phyloP scores from a whole-genome alignment of 768 basidiomycete genomes.

The Cyclocybe cylindracea region DNA sequence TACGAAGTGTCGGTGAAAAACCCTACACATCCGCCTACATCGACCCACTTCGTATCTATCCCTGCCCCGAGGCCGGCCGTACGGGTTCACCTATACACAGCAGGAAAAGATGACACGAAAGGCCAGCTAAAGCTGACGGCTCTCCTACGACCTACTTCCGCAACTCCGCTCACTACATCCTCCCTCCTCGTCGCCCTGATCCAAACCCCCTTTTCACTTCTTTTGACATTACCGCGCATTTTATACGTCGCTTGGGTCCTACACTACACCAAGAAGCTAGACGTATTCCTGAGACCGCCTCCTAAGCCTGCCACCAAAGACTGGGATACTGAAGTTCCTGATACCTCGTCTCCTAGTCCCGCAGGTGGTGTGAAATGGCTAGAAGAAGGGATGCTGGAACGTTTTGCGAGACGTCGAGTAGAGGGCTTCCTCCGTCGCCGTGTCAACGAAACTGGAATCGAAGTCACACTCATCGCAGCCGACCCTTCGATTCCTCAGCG shows the following conservation, averaged over 20 bases:
- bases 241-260: conserved; percentile 59
- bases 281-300: conserved; percentile 62
- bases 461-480: conserved; percentile 40
- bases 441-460: conserved; percentile 31
- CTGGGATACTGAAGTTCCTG: conserved; percentile 22
- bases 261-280: conserved; percentile 59
- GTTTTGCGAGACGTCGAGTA: conserved; percentile 30
- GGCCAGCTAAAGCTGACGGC: conserved; percentile 57
- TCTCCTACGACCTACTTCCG: conserved; percentile 35
- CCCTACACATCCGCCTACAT: conserved; percentile 42
- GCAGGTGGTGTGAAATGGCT: conserved; percentile 39
- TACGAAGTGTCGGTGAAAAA: conserved; percentile 57
- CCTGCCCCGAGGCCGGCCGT: conserved; percentile 33
- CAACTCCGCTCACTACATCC: conserved; percentile 39
- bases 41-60: not conserved
- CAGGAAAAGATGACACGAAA: conserved; percentile 14
- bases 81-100: conserved; percentile 40
- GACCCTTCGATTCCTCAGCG: conserved; percentile 29
- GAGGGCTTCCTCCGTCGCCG: conserved; percentile 36
- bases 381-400: conserved; percentile 29
- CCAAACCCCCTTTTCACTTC: conserved; percentile 50
- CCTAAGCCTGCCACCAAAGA: conserved; percentile 39
- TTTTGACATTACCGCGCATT: conserved; percentile 61
- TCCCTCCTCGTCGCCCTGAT: conserved; percentile 39
- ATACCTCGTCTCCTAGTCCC: not conserved